Conservation (phyloP, 768 basidiomycete species). For the Termitomyces sp. region DNA sequence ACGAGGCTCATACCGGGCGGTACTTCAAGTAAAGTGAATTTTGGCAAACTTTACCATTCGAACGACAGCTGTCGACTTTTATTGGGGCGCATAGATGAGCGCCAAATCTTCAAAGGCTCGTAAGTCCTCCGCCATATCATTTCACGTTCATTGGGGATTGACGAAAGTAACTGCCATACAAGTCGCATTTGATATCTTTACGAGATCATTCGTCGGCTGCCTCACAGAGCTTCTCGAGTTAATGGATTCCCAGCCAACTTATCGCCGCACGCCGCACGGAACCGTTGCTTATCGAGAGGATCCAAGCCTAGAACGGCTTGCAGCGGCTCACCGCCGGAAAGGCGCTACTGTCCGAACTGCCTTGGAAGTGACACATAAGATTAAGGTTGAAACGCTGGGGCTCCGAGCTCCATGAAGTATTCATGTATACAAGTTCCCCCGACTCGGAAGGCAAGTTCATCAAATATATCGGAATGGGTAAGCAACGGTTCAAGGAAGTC, state of each 20-base stretch:
- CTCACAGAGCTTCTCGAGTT: neutral
- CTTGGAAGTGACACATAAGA: neutral
- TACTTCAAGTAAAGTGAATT: too few species aligned
- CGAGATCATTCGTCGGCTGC: neutral
- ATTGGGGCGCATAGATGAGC: too few species aligned
- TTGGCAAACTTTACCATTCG: too few species aligned
- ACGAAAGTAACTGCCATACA: neutral
- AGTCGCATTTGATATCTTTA: neutral
- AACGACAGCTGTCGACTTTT: too few species aligned
- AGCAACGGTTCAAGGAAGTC: too few species aligned
- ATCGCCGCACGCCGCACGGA: neutral
- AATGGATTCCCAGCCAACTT: neutral
- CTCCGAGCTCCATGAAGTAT: neutral
- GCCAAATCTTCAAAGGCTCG: too few species aligned
- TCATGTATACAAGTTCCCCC: neutral
- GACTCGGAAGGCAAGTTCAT: neutral
- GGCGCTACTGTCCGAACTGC: neutral
- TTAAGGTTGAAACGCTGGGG: neutral
- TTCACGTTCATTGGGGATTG: too few species aligned
- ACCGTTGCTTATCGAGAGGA: neutral
- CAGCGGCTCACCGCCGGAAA: neutral
- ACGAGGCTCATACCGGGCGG: too few species aligned
- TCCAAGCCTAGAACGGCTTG: neutral
- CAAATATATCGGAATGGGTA: too few species aligned
- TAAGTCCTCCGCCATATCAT: too few species aligned